Evolutionary conservation across 1,139 yeast species (phyloP).

Genomic region (Pneumocystis carinii): DNA sequence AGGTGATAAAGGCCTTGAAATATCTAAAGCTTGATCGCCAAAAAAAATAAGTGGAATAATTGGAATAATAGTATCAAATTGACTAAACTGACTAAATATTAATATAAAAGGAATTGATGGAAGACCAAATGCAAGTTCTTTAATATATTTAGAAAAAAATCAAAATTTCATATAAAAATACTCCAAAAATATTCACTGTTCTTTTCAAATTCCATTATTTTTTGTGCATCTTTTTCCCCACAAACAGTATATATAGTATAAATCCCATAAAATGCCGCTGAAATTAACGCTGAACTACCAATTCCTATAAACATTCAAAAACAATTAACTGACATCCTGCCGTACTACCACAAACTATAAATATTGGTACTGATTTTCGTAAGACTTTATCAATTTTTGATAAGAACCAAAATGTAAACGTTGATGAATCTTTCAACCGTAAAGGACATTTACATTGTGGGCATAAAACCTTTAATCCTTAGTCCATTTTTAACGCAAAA

Average conservation of each 20-base stretch:
- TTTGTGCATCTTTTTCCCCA: background rate
- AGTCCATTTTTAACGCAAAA: constrained; percentile 6
- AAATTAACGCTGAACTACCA: constrained; percentile 8
- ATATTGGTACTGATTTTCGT: constrained; percentile 1
- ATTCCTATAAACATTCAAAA: constrained; percentile 6
- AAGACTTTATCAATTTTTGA: constrained; percentile 4
- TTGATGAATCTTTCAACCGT: constrained; percentile 1
- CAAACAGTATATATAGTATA: background rate
- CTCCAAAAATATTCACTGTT: background rate
- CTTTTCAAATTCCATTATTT: background rate
- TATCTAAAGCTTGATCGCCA: background rate
- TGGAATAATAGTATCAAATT: background rate
- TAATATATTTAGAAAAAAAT: background rate
- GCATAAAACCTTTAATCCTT: constrained; percentile 4
- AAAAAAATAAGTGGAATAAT: background rate
- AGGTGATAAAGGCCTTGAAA: background rate
- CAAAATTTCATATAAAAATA: background rate
- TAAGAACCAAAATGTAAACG: constrained; percentile 5
- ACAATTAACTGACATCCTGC: constrained; percentile 4
- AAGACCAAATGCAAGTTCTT: background rate
- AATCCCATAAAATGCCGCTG: constrained; percentile 5
- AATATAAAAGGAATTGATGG: background rate
- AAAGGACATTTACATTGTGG: constrained; percentile 11
- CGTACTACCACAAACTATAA: constrained; percentile 5
- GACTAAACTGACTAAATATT: background rate